phyloP scores from a whole-genome alignment of 2,329 filamentous ascomycete species.

The Coniella vitis region DNA sequence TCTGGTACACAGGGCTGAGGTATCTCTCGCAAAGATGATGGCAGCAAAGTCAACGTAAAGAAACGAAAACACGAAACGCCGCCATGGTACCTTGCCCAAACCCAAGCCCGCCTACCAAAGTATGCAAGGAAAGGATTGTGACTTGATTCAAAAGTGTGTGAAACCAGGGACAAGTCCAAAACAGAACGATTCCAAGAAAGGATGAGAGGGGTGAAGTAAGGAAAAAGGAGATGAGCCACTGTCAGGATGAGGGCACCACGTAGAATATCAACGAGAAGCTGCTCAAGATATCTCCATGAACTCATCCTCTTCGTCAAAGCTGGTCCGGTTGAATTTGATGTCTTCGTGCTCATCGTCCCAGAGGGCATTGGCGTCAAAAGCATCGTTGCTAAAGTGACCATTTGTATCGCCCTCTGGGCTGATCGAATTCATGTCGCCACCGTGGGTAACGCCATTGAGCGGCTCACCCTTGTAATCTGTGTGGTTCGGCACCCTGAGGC shows the following conservation, averaged over 20 bases:
- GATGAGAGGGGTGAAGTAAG: no score
- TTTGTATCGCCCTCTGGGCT: conserved; percentile 36
- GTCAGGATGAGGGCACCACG: no score
- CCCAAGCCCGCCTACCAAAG: conserved; percentile 2
- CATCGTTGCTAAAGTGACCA: conserved; percentile 17
- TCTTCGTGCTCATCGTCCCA: conserved; percentile 33
- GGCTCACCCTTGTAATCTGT: conserved; percentile 86
- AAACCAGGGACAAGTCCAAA: neutral
- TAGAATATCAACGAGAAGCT: neutral
- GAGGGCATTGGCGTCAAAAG: conserved; percentile 4
- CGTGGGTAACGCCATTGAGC: conserved; percentile 41
- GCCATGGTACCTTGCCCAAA: conserved; percentile 22
- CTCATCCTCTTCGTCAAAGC: conserved; percentile 70
- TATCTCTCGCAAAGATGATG: conserved; percentile 2
- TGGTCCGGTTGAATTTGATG: conserved; percentile 61
- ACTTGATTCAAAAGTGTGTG: neutral
- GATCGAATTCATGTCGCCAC: conserved; percentile 38
- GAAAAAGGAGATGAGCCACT: neutral
- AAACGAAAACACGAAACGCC: conserved; percentile 9
- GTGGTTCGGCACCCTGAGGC: conserved; percentile 84
- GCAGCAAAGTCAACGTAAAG: neutral
- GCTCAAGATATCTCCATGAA: conserved; percentile 66
- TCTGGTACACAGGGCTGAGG: conserved; percentile 1
- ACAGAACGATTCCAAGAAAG: neutral
- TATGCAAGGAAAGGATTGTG: neutral